Evolutionary conservation across 306 rosid genomes (phyloP), one percentile per base, ranked within the genome.

Genomic region (Corylus avellana): DNA sequence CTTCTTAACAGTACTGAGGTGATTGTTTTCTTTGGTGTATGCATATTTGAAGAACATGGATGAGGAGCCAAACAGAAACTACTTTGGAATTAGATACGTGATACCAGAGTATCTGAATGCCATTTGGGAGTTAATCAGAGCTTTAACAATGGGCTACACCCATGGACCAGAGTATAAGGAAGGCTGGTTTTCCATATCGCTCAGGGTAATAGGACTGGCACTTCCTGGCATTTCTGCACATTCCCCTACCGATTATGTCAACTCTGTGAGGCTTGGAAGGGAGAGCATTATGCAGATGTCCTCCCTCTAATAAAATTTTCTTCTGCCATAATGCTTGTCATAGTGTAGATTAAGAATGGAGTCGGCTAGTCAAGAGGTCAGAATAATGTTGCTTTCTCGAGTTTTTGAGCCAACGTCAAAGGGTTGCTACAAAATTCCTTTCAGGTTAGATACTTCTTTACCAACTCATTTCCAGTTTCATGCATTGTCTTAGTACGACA

Each of bases 41-140:
- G 79, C 37, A 54, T 84, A 17, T 77, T 63, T 73, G 75, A 77
- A 91, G 98, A 74, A 48, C 49, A 37, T 84, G 81, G 49, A 58
- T 62, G 97, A 93, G 88, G 97, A 87, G 81, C 97, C 98, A 6
- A 90, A 91, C 81, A 86, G 63, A 80, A 91, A 93, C 75, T 91
- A 22, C 87, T 88, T 87, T 44, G 89, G 89, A 71, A 47, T 90
- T 27, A 79, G 76, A 74, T 84, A 81, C 69, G 18, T 85, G 70
- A 77, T 90, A 16, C 79, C 86, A 5, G 35, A 18, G 83, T 77
- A 90, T 86, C 68, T 91, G 75, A 93, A 80, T 86, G 98, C 93
- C 61, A 59, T 84, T 9, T 90, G 95, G 95, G 97, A 91, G 88
- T 87, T 93, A 47, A 70, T 89, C 46, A 84, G 93, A 86, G 81